Evolutionary conservation across 257 asterid genomes (phyloP).

Genomic region (Lycium ferocissimum): DNA sequence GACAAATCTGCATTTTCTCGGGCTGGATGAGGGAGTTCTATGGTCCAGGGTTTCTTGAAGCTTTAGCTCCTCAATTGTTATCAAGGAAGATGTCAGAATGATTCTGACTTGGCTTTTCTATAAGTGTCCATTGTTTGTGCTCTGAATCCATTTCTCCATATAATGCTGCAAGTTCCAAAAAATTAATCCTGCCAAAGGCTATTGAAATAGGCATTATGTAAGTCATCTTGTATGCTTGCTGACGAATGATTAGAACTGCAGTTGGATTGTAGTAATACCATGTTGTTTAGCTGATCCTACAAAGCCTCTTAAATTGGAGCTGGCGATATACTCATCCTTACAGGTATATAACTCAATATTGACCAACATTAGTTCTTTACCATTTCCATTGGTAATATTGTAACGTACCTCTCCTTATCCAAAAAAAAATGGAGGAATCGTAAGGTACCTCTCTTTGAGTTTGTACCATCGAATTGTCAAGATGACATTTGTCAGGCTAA

Average conservation of each 20-base stretch:
- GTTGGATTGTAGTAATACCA: slow-evolving; percentile 86
- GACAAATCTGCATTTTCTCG: slow-evolving; percentile 76
- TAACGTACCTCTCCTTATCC: not conserved
- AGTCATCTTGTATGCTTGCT: slow-evolving; percentile 8
- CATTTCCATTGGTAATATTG: not conserved
- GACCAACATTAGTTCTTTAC: not conserved
- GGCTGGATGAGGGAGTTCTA: slow-evolving; percentile 82
- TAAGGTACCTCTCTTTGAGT: not conserved
- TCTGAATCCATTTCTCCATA: not conserved
- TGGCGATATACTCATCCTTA: slow-evolving; percentile 26
- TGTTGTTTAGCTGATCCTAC: slow-evolving; percentile 48
- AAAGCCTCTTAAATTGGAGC: slow-evolving; percentile 21
- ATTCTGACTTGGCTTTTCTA: not conserved
- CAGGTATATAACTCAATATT: not conserved
- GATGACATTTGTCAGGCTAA: not conserved
- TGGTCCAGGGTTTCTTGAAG: slow-evolving; percentile 84
- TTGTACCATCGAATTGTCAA: not conserved
- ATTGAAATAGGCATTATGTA: not conserved
- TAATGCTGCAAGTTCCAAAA: not conserved
- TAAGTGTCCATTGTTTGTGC: slow-evolving; percentile 11
- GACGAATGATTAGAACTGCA: slow-evolving; percentile 39
- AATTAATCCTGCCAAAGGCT: not conserved
- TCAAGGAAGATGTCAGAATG: slow-evolving; percentile 84
- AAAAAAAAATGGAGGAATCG: too few species aligned
- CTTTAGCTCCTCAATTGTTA: slow-evolving; percentile 78